A percentile compares a stretch with the other conserved stretches of the same genome.
phyloP scores from a whole-genome alignment of 352 stramenopile genomes.

The Globisporangium megalacanthum region DNA sequence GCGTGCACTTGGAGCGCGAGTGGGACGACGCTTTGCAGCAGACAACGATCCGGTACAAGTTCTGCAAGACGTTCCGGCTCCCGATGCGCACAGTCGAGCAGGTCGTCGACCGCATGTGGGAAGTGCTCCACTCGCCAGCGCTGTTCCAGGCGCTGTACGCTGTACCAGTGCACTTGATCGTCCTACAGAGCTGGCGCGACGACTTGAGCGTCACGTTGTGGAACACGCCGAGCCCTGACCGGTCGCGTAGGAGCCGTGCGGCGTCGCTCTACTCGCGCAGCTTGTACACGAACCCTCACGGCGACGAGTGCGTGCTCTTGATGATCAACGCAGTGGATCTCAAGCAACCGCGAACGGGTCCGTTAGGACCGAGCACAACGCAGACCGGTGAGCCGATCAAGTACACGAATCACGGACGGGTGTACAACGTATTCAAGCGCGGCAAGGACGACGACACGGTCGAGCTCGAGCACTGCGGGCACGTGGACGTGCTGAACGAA shows the following conservation, averaged over 20 bases:
- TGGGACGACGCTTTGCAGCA: background rate
- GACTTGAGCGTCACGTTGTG: slow-evolving; percentile 9
- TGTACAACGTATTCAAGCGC: slow-evolving; percentile 4
- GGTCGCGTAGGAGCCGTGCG: background rate
- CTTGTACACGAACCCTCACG: background rate
- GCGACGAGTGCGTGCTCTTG: background rate
- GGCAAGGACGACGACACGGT: background rate
- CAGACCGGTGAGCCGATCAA: slow-evolving; percentile 7
- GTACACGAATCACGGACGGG: background rate
- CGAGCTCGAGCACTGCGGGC: slow-evolving; percentile 4
- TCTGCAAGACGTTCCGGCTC: slow-evolving; percentile 6
- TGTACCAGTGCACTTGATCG: slow-evolving; percentile 2
- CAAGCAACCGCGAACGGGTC: no score
- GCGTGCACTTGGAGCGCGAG: background rate
- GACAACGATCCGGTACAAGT: slow-evolving; percentile 7
- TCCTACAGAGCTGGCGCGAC: slow-evolving; percentile 6
- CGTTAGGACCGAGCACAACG: background rate
- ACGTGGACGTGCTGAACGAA: slow-evolving; percentile 9
- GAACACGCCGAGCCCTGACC: slow-evolving; percentile 5
- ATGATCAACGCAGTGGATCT: no score
- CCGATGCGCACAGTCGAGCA: background rate
- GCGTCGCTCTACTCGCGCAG: background rate
- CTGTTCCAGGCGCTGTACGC: slow-evolving; percentile 3
- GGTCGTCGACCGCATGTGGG: slow-evolving; percentile 1
- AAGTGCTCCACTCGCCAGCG: slow-evolving; percentile 7